These are phyloP conservation scores for Carex myosuroides DNA, from an alignment of 176 grass and related monocot species.

Conservation along the genomic window DNA sequence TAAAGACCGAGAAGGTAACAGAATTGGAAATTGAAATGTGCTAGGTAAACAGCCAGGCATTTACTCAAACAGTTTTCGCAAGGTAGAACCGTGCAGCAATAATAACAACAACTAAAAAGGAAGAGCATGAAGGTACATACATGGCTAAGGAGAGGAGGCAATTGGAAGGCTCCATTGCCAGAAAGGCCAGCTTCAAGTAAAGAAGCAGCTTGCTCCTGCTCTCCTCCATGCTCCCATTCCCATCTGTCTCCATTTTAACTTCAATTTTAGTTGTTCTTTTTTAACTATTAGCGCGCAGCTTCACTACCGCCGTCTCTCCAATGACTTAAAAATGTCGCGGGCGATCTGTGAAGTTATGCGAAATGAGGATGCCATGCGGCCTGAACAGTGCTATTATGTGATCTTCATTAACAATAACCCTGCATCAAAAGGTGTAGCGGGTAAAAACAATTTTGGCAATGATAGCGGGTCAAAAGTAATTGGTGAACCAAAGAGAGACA, in stretches of 20 bases:
- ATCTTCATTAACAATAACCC: too few relatives aligned
- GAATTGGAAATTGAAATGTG: background rate
- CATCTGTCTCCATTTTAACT: background rate
- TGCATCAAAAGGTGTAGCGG: too few relatives aligned
- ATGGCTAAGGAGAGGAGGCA: slow-evolving; percentile 62
- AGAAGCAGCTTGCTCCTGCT: slow-evolving; percentile 25
- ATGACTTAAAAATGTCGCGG: background rate
- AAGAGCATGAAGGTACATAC: slow-evolving; percentile 38
- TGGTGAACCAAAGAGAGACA: too few relatives aligned
- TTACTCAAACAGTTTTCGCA: background rate
- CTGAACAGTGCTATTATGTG: too few relatives aligned
- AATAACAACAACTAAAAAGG: background rate
- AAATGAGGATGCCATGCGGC: too few relatives aligned
- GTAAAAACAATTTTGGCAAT: too few relatives aligned
- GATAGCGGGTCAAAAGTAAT: too few relatives aligned
- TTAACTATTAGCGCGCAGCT: background rate
- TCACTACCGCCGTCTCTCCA: background rate
- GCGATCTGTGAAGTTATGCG: background rate
- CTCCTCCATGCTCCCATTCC: background rate
- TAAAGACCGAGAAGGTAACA: too few relatives aligned
- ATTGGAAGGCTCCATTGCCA: slow-evolving; percentile 54
- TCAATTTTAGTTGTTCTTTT: background rate
- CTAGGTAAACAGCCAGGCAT: background rate
- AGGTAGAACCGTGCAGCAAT: background rate
- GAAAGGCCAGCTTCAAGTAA: slow-evolving; percentile 59